Base-by-base conservation (phyloP, 192 early-diverging fungal genomes). In the Haplosporangium gracile region DNA sequence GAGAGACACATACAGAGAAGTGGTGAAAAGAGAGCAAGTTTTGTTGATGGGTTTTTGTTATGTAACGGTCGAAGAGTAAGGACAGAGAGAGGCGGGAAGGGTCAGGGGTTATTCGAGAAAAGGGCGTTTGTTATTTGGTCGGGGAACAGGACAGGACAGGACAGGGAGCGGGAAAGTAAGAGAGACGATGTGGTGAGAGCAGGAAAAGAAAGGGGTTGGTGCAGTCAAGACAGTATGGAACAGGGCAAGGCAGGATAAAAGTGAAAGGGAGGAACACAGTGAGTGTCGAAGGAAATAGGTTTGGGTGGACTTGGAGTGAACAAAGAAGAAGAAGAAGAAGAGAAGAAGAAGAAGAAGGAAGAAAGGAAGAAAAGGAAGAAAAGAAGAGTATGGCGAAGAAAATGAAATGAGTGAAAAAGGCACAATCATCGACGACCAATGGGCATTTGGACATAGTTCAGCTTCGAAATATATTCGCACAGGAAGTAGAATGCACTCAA, bases 51-150 rank as follows among this genome's bases (percentile, higher is more conserved):
- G 9, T 43, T 5, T 16, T 73, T 26, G 72, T 47, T 73, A 49
- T 72, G 71, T 72, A 72, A 72, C 71, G 74, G 74, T 75, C 74
- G 74, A 75, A 9, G 32, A 74, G 39, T 1, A n/a, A 32, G 34
- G 20, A 63, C 40, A 53, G 39, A 80, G 40, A 32, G 7, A 60
- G 71, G 55, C 34, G 20, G 36, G 42, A 34, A 42, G 39, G 24
- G 20, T 51, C 49, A 51, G 20, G 49, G 49, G 49, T 51, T 51
- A 40, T 36, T n/a, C 10, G 45, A 49, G n/a, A 43, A 32, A n/a
- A 60, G 29, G 47, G 63, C n/a, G 75, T 36, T 20, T 57, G 1
- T 57, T 57, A 13, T 38, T 71, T 71, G 34, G 32, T 39, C 15
- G 43, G 42, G 57, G 39, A 16, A 74, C 11, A 32, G 55, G 36